These are phyloP conservation scores for Clohesyomyces aquaticus DNA, from an alignment of 495 filamentous ascomycete genomes.

Conservation along the genomic window DNA sequence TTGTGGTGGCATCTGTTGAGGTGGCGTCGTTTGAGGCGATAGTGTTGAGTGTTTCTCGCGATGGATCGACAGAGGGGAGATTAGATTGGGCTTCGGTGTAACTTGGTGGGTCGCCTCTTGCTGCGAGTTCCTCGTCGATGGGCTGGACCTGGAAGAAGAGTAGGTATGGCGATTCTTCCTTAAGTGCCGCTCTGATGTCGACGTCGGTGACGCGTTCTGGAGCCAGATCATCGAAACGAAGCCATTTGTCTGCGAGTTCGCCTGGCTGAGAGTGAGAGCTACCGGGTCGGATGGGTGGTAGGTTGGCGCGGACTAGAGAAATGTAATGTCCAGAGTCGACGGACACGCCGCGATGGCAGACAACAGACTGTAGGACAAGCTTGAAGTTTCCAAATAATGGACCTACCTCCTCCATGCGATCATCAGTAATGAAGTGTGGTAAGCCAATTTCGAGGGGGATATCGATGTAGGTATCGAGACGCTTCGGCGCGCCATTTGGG, in stretches of 20 bases:
- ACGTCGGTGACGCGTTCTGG: conserved; percentile 70
- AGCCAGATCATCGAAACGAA: conserved; percentile 86
- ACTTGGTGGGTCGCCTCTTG: conserved; percentile 52
- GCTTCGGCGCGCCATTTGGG: conserved; percentile 65
- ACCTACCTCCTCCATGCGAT: conserved; percentile 65
- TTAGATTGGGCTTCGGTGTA: conserved; percentile 55
- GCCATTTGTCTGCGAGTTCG: conserved; percentile 66
- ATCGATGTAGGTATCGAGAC: conserved; percentile 81
- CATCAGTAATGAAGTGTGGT: conserved; percentile 87
- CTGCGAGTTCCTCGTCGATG: conserved; percentile 66
- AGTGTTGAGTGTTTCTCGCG: conserved; percentile 31
- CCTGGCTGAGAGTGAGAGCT: conserved; percentile 47
- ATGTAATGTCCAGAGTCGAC: conserved; percentile 94
- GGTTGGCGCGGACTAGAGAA: conserved; percentile 70
- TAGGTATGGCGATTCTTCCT: conserved; percentile 88
- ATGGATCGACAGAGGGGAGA: conserved; percentile 60
- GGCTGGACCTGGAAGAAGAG: conserved; percentile 94
- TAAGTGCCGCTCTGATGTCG: conserved; percentile 75
- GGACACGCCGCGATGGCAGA: conserved; percentile 88
- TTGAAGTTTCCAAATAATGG: conserved; percentile 83
- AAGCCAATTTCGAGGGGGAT: conserved; percentile 87
- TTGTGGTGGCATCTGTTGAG: conserved; percentile 11
- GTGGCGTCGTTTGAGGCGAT: no score
- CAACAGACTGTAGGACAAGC: conserved; percentile 81
- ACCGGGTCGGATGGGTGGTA: conserved; percentile 27